A percentile compares a stretch with the other conserved stretches of the same genome.
Conservation (phyloP, 2,329 filamentous ascomycete species). For the Apiospora aurea region DNA sequence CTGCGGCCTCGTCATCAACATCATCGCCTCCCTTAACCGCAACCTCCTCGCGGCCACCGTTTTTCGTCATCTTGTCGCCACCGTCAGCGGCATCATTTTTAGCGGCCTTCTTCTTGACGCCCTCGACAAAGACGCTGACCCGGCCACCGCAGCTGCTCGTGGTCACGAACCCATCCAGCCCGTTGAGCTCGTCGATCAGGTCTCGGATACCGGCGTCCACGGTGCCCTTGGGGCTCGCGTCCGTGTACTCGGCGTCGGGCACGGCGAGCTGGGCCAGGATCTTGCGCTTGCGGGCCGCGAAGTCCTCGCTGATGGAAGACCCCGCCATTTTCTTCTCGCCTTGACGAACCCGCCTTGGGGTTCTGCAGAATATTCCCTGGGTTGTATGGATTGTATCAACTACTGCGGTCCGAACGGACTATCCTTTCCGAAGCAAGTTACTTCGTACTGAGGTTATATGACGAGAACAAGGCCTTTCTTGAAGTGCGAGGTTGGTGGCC, state of each 20-base stretch:
- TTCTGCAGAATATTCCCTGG: background rate
- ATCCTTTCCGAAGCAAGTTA: background rate
- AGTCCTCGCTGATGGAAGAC: conserved; percentile 41
- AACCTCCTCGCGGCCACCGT: background rate
- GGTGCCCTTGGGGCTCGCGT: conserved; percentile 87
- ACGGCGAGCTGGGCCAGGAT: conserved; percentile 76
- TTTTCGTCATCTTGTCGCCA: conserved; percentile 23
- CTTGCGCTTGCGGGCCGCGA: conserved; percentile 69
- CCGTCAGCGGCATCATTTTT: conserved; percentile 30
- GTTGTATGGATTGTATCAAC: background rate
- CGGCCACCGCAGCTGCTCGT: conserved; percentile 93
- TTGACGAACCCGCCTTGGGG: background rate
- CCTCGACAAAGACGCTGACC: conserved; percentile 88
- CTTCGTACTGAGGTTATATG: background rate
- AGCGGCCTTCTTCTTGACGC: conserved; percentile 56
- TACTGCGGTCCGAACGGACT: no score
- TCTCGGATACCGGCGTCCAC: conserved; percentile 81
- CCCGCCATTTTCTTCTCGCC: background rate
- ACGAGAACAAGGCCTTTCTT: background rate
- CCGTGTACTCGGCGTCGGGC: conserved; percentile 75
- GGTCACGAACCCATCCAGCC: conserved; percentile 77
- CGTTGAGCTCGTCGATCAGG: conserved; percentile 82
- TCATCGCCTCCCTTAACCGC: conserved; percentile 30
- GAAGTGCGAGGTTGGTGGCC: background rate
- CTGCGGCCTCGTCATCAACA: conserved; percentile 30